Evolutionary conservation across 148 eudicot species (phyloP), one percentile per base, ranked within the genome.

Genomic region (Amaranthus cruentus): DNA sequence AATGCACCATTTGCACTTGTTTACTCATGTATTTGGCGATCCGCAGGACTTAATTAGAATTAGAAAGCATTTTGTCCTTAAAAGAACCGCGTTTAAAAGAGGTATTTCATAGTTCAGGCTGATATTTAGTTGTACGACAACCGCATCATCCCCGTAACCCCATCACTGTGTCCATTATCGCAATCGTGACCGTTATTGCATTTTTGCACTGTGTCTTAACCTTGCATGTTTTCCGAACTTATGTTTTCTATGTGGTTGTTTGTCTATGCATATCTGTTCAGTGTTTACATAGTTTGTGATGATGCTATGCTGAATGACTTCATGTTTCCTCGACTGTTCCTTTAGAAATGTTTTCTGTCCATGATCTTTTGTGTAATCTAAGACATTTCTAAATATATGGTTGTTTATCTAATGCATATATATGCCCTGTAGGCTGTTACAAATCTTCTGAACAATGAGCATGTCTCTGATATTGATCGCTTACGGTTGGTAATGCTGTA

Each of bases 401-500:
- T 55, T 9, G 12, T 21, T 57, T 42, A 49, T 80, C 59, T 72
- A n/a, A 76, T 71, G 12, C 7, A 21, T 53, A 51, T 51, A 5
- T 73, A 61, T 69, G 72, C 60, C 74, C 9, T 86, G 80, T 85
- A 94, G 97, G 98, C 98, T 80, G 97, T 94, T 82, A 91, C 93
- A 73, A 89, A 81, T 82, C 97, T 94, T 76, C 73, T 94, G 48
- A 87, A 84, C 75, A 73, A 94, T 81, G 97, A 88, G 14, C 87
- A 78, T 85, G 84, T 94, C 59, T 88, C 98, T 80, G 98, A 94
- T 82, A 73, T 94, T 72, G 98, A 94, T 74, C 90, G 97, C 63
- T 80, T 94, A 52, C 92, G 98, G 62, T 85, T 94, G 52, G 98
- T 94, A 68, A 94, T 94, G 97, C 72, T 94, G 70, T 94, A 94